A percentile compares a stretch with the other conserved stretches of the same genome.
phyloP scores from a whole-genome alignment of 139 green algal species.

The Coelastrella sp. region DNA sequence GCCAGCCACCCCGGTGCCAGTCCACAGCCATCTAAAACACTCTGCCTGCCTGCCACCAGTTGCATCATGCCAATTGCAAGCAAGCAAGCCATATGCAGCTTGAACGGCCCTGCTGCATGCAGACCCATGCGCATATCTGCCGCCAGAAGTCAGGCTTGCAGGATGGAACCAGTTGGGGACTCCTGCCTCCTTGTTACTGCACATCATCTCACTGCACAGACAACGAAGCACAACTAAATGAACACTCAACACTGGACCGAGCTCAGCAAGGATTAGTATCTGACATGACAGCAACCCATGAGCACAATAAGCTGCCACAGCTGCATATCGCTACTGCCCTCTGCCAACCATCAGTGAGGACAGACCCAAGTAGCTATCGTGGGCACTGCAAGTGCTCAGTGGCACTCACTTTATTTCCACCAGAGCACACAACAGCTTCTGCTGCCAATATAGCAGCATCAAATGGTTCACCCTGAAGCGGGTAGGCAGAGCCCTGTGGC shows the following conservation, averaged over 20 bases:
- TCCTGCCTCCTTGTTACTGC: background rate
- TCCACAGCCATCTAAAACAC: no score
- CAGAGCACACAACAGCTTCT: background rate
- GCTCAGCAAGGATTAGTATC: background rate
- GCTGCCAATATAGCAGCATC: background rate
- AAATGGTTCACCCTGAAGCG: background rate
- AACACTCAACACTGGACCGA: background rate
- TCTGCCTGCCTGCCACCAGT: no score
- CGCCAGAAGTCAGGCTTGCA: background rate
- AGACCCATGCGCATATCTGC: background rate
- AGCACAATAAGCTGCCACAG: background rate
- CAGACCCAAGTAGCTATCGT: no score
- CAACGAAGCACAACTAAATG: no score
- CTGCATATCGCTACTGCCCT: background rate
- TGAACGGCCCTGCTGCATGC: background rate
- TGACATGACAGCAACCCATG: background rate
- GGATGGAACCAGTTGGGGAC: background rate
- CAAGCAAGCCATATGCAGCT: slow-evolving; percentile 12
- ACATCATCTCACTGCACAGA: background rate
- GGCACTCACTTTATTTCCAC: background rate
- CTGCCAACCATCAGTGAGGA: background rate
- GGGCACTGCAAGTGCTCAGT: no score
- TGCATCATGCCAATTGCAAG: background rate
- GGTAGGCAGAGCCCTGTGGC: background rate
- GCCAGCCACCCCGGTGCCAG: no score